phyloP scores from a whole-genome alignment of 2,329 filamentous ascomycete genomes.

The Colletotrichum acutatum region DNA sequence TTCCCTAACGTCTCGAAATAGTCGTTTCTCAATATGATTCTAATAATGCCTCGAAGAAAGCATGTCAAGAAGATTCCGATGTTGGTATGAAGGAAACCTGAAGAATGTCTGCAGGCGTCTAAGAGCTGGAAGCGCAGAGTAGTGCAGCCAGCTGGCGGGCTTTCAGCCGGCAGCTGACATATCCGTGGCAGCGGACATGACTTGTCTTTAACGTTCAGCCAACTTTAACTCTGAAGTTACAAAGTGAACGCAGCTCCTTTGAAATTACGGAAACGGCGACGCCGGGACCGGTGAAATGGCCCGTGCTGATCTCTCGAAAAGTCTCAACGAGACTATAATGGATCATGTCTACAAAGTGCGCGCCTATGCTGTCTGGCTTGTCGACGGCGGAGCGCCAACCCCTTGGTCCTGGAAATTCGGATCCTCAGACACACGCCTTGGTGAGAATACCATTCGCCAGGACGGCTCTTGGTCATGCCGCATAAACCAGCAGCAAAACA shows the following conservation, averaged over 20 bases:
- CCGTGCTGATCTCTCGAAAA: constrained; percentile 51
- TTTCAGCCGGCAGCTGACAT: neutral
- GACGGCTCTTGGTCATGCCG: too few species aligned
- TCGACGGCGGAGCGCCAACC: too few species aligned
- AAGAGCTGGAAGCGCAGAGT: neutral
- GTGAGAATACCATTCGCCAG: too few species aligned
- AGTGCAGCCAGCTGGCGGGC: neutral
- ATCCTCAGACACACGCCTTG: too few species aligned
- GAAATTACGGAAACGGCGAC: constrained; percentile 38
- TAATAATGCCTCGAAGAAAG: neutral
- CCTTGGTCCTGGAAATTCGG: too few species aligned
- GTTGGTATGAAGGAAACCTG: neutral
- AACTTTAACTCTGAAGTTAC: too few species aligned
- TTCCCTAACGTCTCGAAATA: neutral
- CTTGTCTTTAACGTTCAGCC: too few species aligned
- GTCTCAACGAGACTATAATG: constrained; percentile 57
- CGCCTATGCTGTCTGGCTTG: constrained; percentile 40
- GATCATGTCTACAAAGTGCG: constrained; percentile 51
- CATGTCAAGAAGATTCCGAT: neutral
- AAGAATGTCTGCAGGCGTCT: neutral
- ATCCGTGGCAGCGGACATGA: too few species aligned
- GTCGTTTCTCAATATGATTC: neutral
- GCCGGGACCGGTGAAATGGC: constrained; percentile 54
- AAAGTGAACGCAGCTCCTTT: too few species aligned
- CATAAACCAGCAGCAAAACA: too few species aligned